A percentile compares a stretch with the other conserved stretches of the same genome.
phyloP scores from a whole-genome alignment of 2,329 filamentous ascomycete species.

The Colletotrichum navitas region DNA sequence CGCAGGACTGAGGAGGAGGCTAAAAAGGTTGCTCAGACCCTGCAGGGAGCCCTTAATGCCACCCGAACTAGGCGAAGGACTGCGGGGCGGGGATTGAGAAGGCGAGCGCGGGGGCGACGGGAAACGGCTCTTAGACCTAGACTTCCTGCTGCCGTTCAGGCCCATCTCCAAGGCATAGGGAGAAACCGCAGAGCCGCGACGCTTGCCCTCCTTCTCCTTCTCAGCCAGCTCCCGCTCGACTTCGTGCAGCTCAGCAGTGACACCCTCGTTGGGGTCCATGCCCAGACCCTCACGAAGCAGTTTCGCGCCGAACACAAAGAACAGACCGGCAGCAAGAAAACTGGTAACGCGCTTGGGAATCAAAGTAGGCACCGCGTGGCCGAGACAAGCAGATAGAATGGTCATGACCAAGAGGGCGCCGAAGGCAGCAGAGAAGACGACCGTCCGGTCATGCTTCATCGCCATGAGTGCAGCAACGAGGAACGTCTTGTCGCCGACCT shows the following conservation, averaged over 20 bases:
- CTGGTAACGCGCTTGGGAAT: conserved; percentile 93
- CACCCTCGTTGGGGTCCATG: conserved; percentile 91
- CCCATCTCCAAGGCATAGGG: conserved; percentile 87
- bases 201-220: conserved; percentile 83
- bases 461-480: conserved; percentile 97
- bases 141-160: conserved; percentile 72
- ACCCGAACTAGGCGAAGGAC: conserved; percentile 61
- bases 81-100: conserved; percentile 79
- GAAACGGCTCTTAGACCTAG: conserved; percentile 80
- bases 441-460: conserved; percentile 94
- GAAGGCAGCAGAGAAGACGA: conserved; percentile 97
- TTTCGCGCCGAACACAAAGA: conserved; percentile 89
- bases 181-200: conserved; percentile 75
- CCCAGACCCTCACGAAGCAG: conserved; percentile 87
- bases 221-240: conserved; percentile 94
- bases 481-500: conserved; percentile 99
- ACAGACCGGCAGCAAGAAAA: conserved; percentile 85
- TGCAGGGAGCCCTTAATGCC: conserved; percentile 55
- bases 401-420: conserved; percentile 94
- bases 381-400: conserved; percentile 89
- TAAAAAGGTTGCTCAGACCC: conserved; percentile 87
- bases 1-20: conserved; percentile 89
- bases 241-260: conserved; percentile 97
- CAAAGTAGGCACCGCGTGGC: conserved; percentile 90
- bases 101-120: conserved; percentile 85